phyloP scores from a whole-genome alignment of 441 rosid species.

The Erysimum pusillum region DNA sequence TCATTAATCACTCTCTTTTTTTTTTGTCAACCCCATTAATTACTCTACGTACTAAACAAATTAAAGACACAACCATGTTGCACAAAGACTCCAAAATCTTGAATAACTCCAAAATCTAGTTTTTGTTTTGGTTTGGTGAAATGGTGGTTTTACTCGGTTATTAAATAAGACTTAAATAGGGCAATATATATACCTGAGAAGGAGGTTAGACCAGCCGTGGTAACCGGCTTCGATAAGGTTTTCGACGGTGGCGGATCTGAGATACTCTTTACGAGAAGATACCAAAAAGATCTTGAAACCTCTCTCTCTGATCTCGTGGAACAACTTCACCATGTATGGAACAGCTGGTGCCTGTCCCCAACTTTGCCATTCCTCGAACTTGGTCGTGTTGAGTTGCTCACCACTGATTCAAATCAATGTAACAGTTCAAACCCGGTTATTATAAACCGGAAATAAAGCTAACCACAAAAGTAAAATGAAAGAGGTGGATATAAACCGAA shows the following conservation, averaged over 20 bases:
- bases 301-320: constrained; percentile 65
- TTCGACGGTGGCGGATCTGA: constrained; percentile 79
- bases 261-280: constrained; percentile 77
- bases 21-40: not conserved
- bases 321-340: constrained; percentile 60
- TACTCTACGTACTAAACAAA: not conserved
- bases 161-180: not conserved
- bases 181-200: constrained; percentile 58
- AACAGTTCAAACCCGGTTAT: constrained; percentile 4
- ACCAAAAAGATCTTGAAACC: constrained; percentile 79
- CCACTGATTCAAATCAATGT: constrained; percentile 55
- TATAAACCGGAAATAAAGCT: not conserved
- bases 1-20: not conserved
- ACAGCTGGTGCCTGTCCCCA: constrained; percentile 74
- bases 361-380: constrained; percentile 77
- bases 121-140: not conserved
- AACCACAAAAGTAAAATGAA: not conserved
- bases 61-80: not conserved
- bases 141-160: not conserved
- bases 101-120: not conserved
- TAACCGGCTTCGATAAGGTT: constrained; percentile 82
- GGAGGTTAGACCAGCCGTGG: constrained; percentile 81
- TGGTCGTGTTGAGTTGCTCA: constrained; percentile 64
- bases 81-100: too few relatives aligned
- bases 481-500: not conserved